These are phyloP conservation scores for Monosporozyma aerobia DNA, from an alignment of 805 yeast genomes.

Conservation along the genomic window DNA sequence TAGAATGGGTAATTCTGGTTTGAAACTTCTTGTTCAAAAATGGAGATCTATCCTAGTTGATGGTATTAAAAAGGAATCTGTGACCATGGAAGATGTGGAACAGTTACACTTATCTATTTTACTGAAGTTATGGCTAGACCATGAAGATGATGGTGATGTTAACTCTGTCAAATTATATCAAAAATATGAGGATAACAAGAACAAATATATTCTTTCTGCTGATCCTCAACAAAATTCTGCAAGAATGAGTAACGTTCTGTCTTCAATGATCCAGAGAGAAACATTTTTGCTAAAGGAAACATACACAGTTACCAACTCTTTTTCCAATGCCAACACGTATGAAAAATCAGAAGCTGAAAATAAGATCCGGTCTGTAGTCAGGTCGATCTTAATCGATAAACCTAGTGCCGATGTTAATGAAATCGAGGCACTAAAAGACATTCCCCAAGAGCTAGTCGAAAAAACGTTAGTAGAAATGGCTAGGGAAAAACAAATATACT, in stretches of 20 bases:
- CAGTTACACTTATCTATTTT: slow-evolving; percentile 43
- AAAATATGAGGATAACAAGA: slow-evolving; percentile 39
- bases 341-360: slow-evolving; percentile 13
- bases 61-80: slow-evolving; percentile 47
- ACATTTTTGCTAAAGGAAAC: slow-evolving; percentile 38
- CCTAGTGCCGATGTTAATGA: slow-evolving; percentile 24
- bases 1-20: slow-evolving; percentile 49
- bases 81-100: slow-evolving; percentile 42
- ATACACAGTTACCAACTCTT: slow-evolving; percentile 27
- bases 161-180: slow-evolving; percentile 17
- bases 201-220: slow-evolving; percentile 36
- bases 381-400: slow-evolving; percentile 29
- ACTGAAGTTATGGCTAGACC: slow-evolving; percentile 56
- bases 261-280: slow-evolving; percentile 68
- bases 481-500: slow-evolving; percentile 45
- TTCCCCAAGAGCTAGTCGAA: slow-evolving; percentile 42
- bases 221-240: slow-evolving; percentile 20
- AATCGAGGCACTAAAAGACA: slow-evolving; percentile 30
- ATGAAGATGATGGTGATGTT: slow-evolving; percentile 30
- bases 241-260: slow-evolving; percentile 39
- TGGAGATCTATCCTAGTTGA: slow-evolving; percentile 61
- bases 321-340: not conserved
- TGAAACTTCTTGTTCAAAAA: slow-evolving; percentile 41
- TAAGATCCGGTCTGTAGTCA: slow-evolving; percentile 25
- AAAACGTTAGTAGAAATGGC: slow-evolving; percentile 36